A percentile compares a stretch with the other conserved stretches of the same genome.
Evolutionary conservation across 345 rosid species (phyloP).

Genomic region (Syzygium oleosum): DNA sequence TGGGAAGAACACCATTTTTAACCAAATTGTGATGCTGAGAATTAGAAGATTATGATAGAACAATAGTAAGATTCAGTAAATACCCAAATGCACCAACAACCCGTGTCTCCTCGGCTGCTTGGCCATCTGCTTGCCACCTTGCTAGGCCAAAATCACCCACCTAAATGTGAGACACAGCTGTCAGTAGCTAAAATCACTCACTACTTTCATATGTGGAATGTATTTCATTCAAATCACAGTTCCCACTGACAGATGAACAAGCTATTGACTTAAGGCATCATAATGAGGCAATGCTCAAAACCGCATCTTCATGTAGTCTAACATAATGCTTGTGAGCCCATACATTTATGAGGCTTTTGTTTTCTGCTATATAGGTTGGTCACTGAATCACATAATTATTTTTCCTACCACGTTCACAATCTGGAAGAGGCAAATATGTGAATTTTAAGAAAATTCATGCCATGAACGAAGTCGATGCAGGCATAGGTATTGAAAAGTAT

Average conservation of each 20-base stretch:
- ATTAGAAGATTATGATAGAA: not conserved
- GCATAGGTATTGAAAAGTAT: not conserved
- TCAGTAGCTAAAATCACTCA: not conserved
- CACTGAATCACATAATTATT: not conserved
- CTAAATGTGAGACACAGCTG: slow-evolving; percentile 6
- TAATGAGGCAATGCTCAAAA: not conserved
- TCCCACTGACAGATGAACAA: not conserved
- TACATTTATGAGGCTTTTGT: not conserved
- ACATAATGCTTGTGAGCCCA: not conserved
- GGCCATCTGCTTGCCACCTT: slow-evolving; percentile 56
- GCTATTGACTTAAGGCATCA: not conserved
- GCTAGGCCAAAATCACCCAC: slow-evolving; percentile 72
- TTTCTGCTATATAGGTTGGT: not conserved
- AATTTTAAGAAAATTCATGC: not conserved
- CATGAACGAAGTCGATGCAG: not conserved
- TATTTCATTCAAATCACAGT: not conserved
- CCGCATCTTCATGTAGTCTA: not conserved
- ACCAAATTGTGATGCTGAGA: not conserved
- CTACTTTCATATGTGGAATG: not conserved
- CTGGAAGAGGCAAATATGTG: not conserved
- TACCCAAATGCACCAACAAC: slow-evolving; percentile 55
- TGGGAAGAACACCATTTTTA: not conserved
- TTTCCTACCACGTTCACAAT: not conserved
- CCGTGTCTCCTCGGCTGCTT: slow-evolving; percentile 44
- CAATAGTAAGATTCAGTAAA: not conserved